Evolutionary conservation across 768 basidiomycete genomes (phyloP).

Genomic region (Dictyophora rubrovolvata): DNA sequence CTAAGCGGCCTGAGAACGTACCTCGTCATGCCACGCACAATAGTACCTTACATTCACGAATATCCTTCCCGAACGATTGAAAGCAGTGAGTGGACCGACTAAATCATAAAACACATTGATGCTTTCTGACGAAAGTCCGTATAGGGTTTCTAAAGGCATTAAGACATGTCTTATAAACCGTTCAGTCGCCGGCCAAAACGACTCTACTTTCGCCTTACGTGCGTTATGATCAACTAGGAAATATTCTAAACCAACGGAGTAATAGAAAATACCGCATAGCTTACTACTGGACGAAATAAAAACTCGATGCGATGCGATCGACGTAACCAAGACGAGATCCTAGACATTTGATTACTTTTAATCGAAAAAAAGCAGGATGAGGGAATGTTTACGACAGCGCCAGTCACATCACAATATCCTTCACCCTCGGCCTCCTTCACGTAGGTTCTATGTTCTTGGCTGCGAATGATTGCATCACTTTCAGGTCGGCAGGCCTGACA

Average conservation of each 20-base stretch:
- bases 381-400: not conserved
- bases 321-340: slow-evolving; percentile 54
- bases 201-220: slow-evolving; percentile 33
- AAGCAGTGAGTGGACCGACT: slow-evolving; percentile 77
- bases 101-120: slow-evolving; percentile 84
- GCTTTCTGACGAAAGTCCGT: slow-evolving; percentile 59
- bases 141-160: slow-evolving; percentile 55
- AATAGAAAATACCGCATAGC: not conserved
- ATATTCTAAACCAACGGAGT: slow-evolving; percentile 5
- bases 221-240: slow-evolving; percentile 40
- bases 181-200: slow-evolving; percentile 46
- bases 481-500: slow-evolving; percentile 66
- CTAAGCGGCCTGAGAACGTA: not conserved
- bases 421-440: slow-evolving; percentile 71
- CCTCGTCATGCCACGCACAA: slow-evolving; percentile 74
- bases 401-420: slow-evolving; percentile 58
- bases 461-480: slow-evolving; percentile 47
- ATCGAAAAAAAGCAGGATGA: not conserved
- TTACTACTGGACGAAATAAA: slow-evolving; percentile 51
- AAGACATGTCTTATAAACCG: slow-evolving; percentile 56
- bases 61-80: slow-evolving; percentile 82
- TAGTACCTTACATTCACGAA: slow-evolving; percentile 85
- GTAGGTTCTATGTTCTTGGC: slow-evolving; percentile 56
- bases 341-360: slow-evolving; percentile 22
- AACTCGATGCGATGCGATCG: slow-evolving; percentile 52